Base-by-base conservation (phyloP, 208 protist genomes). In the Phytomonas sp. region DNA sequence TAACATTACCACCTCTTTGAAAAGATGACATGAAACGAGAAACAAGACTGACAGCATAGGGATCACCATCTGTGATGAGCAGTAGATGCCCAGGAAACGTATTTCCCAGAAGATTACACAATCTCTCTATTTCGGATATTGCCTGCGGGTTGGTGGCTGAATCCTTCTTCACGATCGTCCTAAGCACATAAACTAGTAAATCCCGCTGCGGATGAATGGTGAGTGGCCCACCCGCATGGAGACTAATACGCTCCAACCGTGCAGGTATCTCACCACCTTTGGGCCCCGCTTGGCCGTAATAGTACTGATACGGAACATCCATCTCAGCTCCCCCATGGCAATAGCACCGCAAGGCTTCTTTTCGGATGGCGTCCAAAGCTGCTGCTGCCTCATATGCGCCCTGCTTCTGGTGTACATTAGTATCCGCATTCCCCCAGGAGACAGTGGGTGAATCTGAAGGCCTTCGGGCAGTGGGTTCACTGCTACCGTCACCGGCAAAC, bases 221-320 rank as follows among this genome's bases (percentile, higher is more conserved):
- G 23, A 37, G 40, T 6, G 32, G n/a, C 20, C 60, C 53, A 23
- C 65, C 31, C 46, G 32, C 5, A 37, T 64, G 46, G 20, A 79
- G 46, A 7, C 61, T 11, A 33, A 79, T 43, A 8, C 71, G 75
- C 20, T 65, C 56, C 56, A 79, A 43, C 71, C 75, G 74, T 46
- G 71, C 56, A 26, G 11, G 31, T 7, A 79, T 73, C 29, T 79
- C 75, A 20, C 64, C 71, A 6, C 28, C 26, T 34, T 70, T 68
- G 11, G 75, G 75, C 15, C 71, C 71, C 7, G 75, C 64, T 13
- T 46, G 71, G 23, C 75, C 75, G 60, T 79, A 79, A 61, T 67
- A 79, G 59, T 73, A 69, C 28, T 79, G 75, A 56, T 56, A 56
- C 46, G 46, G 46, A 56, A 56, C 46, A 56, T 56, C 46, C 46